These are phyloP conservation scores for Fusarium sp. DNA, from an alignment of 2,329 filamentous ascomycete species.

Conservation along the genomic window DNA sequence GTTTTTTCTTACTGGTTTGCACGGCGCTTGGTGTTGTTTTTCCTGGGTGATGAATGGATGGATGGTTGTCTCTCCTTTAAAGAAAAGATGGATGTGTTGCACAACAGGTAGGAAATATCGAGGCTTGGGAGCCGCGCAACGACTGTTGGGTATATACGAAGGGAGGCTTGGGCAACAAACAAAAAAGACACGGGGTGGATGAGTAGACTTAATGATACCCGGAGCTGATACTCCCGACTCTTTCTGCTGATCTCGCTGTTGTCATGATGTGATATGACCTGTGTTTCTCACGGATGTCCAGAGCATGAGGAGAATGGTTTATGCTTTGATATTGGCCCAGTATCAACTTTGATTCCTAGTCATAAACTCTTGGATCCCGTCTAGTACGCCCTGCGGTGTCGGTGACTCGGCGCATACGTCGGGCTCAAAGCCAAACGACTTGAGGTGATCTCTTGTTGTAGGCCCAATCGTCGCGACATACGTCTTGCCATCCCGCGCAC, in stretches of 20 bases:
- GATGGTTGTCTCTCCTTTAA: constrained; percentile 16
- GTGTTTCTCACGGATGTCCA: neutral
- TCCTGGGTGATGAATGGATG: neutral
- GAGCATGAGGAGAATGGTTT: neutral
- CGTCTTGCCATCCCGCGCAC: constrained; percentile 58
- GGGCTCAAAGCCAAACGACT: constrained; percentile 74
- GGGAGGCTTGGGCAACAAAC: neutral
- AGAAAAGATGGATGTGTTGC: neutral
- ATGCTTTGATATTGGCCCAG: neutral
- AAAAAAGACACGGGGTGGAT: constrained; percentile 17
- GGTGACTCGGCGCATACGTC: constrained; percentile 87
- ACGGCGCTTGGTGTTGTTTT: constrained; percentile 32
- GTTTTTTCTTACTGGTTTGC: constrained; percentile 13
- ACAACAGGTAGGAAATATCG: neutral
- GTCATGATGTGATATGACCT: neutral
- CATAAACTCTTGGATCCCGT: constrained; percentile 68
- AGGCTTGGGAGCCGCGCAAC: neutral
- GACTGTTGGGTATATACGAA: constrained; percentile 22
- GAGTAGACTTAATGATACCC: constrained; percentile 45
- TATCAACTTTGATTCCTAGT: constrained; percentile 25
- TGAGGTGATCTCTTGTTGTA: constrained; percentile 84
- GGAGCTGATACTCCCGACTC: constrained; percentile 43
- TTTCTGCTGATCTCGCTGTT: constrained; percentile 8
- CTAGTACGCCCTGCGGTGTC: constrained; percentile 81
- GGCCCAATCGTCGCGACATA: constrained; percentile 91